Base-by-base conservation (phyloP, 1,284 basidiomycete species). In the Austroboletus niveus region DNA sequence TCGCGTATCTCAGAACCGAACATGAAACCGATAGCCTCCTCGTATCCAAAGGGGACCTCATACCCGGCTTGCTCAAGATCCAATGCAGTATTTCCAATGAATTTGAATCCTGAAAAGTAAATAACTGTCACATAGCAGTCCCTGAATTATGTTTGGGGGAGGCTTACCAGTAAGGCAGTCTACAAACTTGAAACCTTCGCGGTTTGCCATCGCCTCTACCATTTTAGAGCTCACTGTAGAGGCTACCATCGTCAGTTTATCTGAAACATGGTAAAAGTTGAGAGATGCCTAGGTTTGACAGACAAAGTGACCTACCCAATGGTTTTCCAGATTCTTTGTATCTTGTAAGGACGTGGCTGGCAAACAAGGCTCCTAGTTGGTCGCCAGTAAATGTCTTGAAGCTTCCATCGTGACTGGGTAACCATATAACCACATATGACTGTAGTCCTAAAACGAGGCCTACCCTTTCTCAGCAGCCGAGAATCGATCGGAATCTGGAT, bases 21-120 rank as follows among this genome's bases (percentile, higher is more conserved):
- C 89, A 92, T 92, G 62, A 81, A 94, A 2, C 91, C 89, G 50
- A 94, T 92, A 1, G 92, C 92, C 68, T 94, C 91, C 66, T 94
- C 91, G 60, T 94, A 94, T 8, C 85, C 89, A 65, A 93, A 92
- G 0, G 80, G 81, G 9, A 91, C 88, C 27, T 85, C 78, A 61
- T 79, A 90, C 1, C 89, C 91, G 45, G 83, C 70, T 39, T 70
- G 63, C 17, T 79, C 82, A 10, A 92, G 75, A 44, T 77, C 71
- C 27, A 90, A 70, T 2, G 86, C 88, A 5, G 82, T 85, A 62
- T 94, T 94, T 10, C 91, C 91, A 47, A 94, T 91, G 65, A 81
- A 91, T 65, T 90, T 92, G 70, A 92, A 92, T 1, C 89, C 88
- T 89, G 45, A 53, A 30, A 30, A 30, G 9, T 9, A 8, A 5